These are phyloP conservation scores for Mortierella sp. DNA, from an alignment of 371 early-diverging fungal genomes.

Conservation along the genomic window DNA sequence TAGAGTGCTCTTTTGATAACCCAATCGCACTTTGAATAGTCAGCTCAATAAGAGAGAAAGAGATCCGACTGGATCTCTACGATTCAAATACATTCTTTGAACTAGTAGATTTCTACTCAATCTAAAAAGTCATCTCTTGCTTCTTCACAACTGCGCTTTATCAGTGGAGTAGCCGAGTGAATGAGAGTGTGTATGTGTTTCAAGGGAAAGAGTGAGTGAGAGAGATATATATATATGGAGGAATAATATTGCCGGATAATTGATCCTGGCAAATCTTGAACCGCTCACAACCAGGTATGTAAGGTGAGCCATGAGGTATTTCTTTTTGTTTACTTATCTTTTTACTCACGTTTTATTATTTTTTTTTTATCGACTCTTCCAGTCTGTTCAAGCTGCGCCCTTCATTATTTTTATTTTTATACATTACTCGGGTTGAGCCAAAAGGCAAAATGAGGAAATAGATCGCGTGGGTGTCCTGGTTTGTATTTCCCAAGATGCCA, in stretches of 20 bases:
- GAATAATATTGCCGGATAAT: constrained; percentile 23
- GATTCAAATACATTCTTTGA: not conserved
- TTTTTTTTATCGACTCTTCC: not conserved
- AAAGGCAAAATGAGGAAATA: not conserved
- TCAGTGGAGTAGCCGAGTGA: too few species aligned
- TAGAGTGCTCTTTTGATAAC: not conserved
- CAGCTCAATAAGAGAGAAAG: not conserved
- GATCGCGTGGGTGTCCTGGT: not conserved
- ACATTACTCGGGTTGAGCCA: not conserved
- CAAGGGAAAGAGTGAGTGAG: too few species aligned
- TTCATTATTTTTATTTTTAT: not conserved
- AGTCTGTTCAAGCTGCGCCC: constrained; percentile 4
- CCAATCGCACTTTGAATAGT: constrained; percentile 3
- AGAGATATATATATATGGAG: not conserved
- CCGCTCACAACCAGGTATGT: constrained; percentile 1
- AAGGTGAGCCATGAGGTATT: not conserved
- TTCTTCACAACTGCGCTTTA: too few species aligned
- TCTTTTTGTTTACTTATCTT: not conserved
- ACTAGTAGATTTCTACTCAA: not conserved
- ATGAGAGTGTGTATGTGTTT: too few species aligned
- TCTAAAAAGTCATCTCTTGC: too few species aligned
- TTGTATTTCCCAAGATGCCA: too few species aligned
- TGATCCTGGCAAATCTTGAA: constrained; percentile 1
- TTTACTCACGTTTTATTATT: not conserved
- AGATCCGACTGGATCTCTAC: not conserved